Evolutionary conservation across 331 rosid species (phyloP).

Genomic region (Quercus phellos): DNA sequence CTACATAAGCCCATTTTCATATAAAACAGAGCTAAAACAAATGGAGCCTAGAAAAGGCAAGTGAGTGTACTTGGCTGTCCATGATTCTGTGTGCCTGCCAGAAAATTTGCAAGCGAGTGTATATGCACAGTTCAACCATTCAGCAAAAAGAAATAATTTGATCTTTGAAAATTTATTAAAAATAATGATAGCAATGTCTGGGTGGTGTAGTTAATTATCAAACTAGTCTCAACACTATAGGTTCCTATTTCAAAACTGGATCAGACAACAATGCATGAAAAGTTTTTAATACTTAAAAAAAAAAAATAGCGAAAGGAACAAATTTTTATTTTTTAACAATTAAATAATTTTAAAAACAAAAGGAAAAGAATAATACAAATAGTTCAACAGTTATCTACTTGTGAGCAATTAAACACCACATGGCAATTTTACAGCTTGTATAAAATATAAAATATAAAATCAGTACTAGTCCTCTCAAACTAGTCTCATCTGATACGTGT

Average conservation of each 20-base stretch:
- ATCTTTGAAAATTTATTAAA: too few species aligned
- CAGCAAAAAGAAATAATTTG: too few species aligned
- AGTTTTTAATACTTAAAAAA: too few species aligned
- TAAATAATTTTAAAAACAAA: too few species aligned
- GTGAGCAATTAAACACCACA: neutral
- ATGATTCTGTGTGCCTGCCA: neutral
- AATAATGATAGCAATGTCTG: too few species aligned
- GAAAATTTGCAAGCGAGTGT: neutral
- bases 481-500: too few species aligned
- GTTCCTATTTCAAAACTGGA: too few species aligned
- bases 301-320: too few species aligned
- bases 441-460: slow-evolving; percentile 29
- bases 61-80: neutral
- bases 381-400: neutral
- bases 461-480: slow-evolving; percentile 96
- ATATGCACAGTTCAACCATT: neutral
- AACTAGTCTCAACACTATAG: too few species aligned
- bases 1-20: neutral
- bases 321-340: neutral
- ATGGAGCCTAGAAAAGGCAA: neutral
- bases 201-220: too few species aligned
- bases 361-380: neutral
- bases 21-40: neutral
- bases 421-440: slow-evolving; percentile 6
- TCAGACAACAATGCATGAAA: too few species aligned